Percentiles rank a stretch among this genome's conserved stretches.
Conservation (phyloP, 352 stramenopile species). For the Thraustotheca clavata region DNA sequence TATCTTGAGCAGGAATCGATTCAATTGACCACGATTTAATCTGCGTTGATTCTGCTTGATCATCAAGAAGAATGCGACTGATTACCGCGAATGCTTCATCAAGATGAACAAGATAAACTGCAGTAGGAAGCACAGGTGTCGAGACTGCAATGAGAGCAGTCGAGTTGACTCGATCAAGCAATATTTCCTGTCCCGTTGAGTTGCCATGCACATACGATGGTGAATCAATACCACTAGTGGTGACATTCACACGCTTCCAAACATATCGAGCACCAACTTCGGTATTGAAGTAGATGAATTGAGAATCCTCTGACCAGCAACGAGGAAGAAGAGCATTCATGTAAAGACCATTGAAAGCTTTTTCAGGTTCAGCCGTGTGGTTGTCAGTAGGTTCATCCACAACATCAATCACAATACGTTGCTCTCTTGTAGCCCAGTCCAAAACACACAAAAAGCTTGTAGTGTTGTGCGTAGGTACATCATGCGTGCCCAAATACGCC, state of each 20-base stretch:
- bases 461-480: conserved; percentile 67
- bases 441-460: conserved; percentile 55
- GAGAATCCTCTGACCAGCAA: conserved; percentile 47
- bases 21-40: conserved; percentile 55
- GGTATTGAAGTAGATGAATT: conserved; percentile 58
- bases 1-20: conserved; percentile 30
- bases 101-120: conserved; percentile 46
- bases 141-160: conserved; percentile 40
- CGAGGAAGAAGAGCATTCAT: conserved; percentile 32
- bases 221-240: conserved; percentile 35
- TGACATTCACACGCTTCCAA: conserved; percentile 65
- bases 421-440: conserved; percentile 52
- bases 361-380: conserved; percentile 25
- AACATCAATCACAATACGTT: conserved; percentile 52
- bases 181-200: conserved; percentile 30
- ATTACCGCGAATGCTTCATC: conserved; percentile 33
- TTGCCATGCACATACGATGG: conserved; percentile 45
- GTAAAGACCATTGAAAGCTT: conserved; percentile 66
- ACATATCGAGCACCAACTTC: conserved; percentile 50
- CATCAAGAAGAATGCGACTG: conserved; percentile 35
- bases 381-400: conserved; percentile 38
- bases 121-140: conserved; percentile 44
- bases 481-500: conserved; percentile 56
- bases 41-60: conserved; percentile 33
- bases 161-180: conserved; percentile 42